Evolutionary conservation across 148 eudicot genomes (phyloP), one percentile per base, ranked within the genome.

Genomic region (Rhododendron kiyosumense): DNA sequence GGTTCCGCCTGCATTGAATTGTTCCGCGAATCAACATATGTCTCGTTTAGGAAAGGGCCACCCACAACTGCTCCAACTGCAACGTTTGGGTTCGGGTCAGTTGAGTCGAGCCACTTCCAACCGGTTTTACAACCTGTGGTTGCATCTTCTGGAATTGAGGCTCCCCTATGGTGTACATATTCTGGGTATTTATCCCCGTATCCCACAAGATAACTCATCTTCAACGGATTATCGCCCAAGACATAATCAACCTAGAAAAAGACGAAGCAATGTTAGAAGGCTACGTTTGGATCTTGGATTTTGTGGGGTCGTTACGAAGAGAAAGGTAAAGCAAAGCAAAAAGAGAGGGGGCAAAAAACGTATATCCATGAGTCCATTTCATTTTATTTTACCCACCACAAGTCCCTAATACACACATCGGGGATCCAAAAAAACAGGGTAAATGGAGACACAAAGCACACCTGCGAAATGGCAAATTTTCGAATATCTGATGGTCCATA

Each of bases 1-100:
- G 99, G 99, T 86, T 95, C 99, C 6, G 84, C 88, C 91, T 95
- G 96, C 98, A 94, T 95, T 0, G 98, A 89, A 84, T 97, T 97
- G 88, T 95, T 97, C 28, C 98, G 86, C 15, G 90, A 88, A 89
- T 97, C 98, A 0, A 92, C 86, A 45, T 79, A 97, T 1, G 96
- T 90, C 79, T 94, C 98, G 48, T 97, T 95, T 38, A 89, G 73
- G 85, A 91, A 95, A 0, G 98, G 98, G 5, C 99, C 98, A 1
- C 98, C 99, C 5, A 95, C 98, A 11, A 97, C 93, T 32, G 90
- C 99, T 30, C 99, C 99, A 74, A 77, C 81, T 18, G 98, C 98
- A 24, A 97, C 86, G 41, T 97, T 97, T 11, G 98, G 99, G 73
- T 95, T 94, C 8, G 98, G 99, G 12, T 93, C 26, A 1, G 90